Base-by-base conservation (phyloP, 2,329 filamentous ascomycete species). In the Zasmidium angulare region DNA sequence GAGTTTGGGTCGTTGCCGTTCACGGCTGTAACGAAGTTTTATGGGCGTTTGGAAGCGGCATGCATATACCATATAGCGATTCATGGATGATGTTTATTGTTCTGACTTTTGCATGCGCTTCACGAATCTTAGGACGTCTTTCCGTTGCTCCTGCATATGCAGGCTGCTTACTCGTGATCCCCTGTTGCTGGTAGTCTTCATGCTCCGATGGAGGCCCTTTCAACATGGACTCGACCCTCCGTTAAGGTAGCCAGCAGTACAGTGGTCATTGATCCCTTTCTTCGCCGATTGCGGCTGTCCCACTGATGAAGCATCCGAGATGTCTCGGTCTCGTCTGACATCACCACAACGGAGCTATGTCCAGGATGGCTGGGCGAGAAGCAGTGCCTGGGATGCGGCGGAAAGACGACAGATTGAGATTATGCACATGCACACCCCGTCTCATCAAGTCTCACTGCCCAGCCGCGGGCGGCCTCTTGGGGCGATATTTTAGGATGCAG, bases 21-120 rank as follows among this genome's bases (percentile, higher is more conserved):
- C 51, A 53, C 21, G 40, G 21, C 40, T 53, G 24, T 53, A 11
- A n/a, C 20, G 36, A 50, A 23, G 26, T 6, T 29, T 29, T 11
- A 29, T 26, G 17, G 46, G 55, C 26, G 52, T 65, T 61, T 52
- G 47, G 20, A 26, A 26, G 19, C 11, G 21, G 14, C 23, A 50
- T 23, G 22, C 46, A 56, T 56, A 43, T 52, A 52, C 48, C 47
- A 51, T 19, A 56, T 50, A 56, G 55, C 31, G 26, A n/a, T n/a
- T n/a, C n/a, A n/a, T n/a, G n/a, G n/a, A 50, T 49, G 26, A 50
- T 31, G 53, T 48, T 9, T 24, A 55, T 48, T 47, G 53, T 55
- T 10, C 36, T 48, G 26, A 43, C 9, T 17, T 43, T 43, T 43
- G n/a, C 36, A 43, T 17, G n/a, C n/a, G 36, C 36, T 43, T 14